phyloP scores from a whole-genome alignment of 2,329 filamentous ascomycete species.

The Hypoxylon sp. region DNA sequence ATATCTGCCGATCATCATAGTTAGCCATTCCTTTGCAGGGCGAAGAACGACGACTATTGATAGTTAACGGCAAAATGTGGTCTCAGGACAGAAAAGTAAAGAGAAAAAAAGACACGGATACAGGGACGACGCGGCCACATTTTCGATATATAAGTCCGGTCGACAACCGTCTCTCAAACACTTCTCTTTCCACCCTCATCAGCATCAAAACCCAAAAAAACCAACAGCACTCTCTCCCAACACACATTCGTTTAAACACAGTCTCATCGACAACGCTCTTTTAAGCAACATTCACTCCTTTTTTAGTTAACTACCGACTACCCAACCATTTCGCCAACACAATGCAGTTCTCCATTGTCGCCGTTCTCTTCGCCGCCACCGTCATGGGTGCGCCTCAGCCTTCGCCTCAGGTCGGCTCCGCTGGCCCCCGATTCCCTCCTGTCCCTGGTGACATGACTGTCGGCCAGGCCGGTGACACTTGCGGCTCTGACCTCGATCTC shows the following conservation, averaged over 20 bases:
- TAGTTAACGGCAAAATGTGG: conserved; percentile 8
- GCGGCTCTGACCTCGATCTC: conserved; percentile 43
- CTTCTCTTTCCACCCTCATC: conserved; percentile 23
- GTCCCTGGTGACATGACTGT: conserved; percentile 40
- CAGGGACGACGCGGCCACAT: conserved; percentile 3
- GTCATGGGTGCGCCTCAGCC: conserved; percentile 38
- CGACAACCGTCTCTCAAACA: conserved; percentile 13
- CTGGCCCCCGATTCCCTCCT: conserved; percentile 17
- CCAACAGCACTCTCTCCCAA: conserved; percentile 34
- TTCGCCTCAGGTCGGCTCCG: too few relatives aligned
- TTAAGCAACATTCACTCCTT: conserved; percentile 24
- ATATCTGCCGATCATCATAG: conserved; percentile 32
- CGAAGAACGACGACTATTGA: conserved; percentile 22
- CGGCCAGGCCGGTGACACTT: conserved; percentile 43
- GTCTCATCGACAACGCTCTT: conserved; percentile 29
- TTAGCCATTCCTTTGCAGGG: conserved; percentile 28
- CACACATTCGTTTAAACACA: conserved; percentile 34
- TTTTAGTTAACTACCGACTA: conserved; percentile 29
- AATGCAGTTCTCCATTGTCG: conserved; percentile 54
- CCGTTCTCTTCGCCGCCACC: conserved; percentile 49
- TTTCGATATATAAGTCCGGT: conserved; percentile 35
- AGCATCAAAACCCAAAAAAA: conserved; percentile 30
- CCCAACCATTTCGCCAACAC: conserved; percentile 43
- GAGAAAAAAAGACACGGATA: conserved; percentile 5
- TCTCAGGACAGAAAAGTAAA: conserved; percentile 20